Base-by-base conservation (phyloP, 208 protist genomes). In the Blechomonas ayalai region DNA sequence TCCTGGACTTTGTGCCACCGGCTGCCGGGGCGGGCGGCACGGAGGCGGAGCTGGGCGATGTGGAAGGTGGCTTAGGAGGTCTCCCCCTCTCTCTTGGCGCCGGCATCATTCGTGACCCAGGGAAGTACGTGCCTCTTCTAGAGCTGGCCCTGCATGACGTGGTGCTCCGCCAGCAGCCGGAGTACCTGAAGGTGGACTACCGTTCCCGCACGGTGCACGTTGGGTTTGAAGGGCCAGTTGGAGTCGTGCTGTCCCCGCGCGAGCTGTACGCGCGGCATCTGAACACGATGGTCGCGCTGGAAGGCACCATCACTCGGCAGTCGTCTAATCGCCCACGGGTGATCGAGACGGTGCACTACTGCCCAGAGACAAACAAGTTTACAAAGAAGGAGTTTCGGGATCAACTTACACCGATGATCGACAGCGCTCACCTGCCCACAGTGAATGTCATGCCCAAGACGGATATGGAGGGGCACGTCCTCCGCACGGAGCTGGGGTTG, bases 221-320 rank as follows among this genome's bases (percentile, higher is more conserved):
- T 18, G 97, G 96, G 3, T 88, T 99, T 38, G 79, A 94, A 16
- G 98, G 97, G 10, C 78, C 79, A 6, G 96, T 99, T 52, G 97
- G 96, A 28, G 46, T 53, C 12, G 66, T 97, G 39, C 73, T 98
- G 6, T 98, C 92, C 0, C 98, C 97, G 9, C 87, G 97, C 32
- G 74, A 89, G 31, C 69, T 99, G 6, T 80, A 77, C 37, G 77
- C 96, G 1, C 38, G 61, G 2, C 89, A 97, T 36, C 49, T 99
- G n/a, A 95, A 95, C 54, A 83, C 81, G 13, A 64, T 99, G 49
- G 93, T 99, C 1, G 87, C 82, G 24, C 59, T 99, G 15, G 94
- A 99, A 45, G 98, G 98, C 37, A 98, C 99, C 48, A 77, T 99
- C 1, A 99, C 96, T 16, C 97, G 97, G 41, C 96, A 97, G 90